Evolutionary conservation across 305 asterid genomes (phyloP).

Genomic region (Solanum hybrid): DNA sequence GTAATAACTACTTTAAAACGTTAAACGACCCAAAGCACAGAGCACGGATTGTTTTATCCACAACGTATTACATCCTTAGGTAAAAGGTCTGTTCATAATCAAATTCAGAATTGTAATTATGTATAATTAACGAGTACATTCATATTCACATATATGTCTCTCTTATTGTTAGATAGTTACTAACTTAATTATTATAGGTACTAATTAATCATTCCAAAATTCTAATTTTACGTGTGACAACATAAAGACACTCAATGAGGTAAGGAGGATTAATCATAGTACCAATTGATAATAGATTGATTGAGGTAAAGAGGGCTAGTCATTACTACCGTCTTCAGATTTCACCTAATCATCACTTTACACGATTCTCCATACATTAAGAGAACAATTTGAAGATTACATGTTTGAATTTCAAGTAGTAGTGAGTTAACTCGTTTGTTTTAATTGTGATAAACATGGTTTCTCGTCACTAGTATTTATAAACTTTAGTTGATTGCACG

Average conservation of each 20-base stretch:
- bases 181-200: not conserved
- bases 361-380: not conserved
- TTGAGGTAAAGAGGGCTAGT: not conserved
- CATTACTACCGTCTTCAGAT: not conserved
- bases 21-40: not conserved
- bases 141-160: not conserved
- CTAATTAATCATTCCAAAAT: not conserved
- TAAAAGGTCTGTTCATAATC: not conserved
- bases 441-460: not conserved
- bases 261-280: not conserved
- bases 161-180: not conserved
- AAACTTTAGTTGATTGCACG: no score
- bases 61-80: not conserved
- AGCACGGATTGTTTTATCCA: not conserved
- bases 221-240: not conserved
- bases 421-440: not conserved
- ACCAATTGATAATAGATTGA: not conserved
- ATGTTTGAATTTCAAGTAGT: not conserved
- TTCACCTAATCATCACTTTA: not conserved
- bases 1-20: not conserved
- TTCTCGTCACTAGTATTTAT: not conserved
- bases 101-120: not conserved
- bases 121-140: not conserved
- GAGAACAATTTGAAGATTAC: not conserved
- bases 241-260: not conserved